A percentile compares a stretch with the other conserved stretches of the same genome.
Evolutionary conservation across 129 eudicot genomes (phyloP).

Genomic region (Pseudognaphalium luteoalbum): DNA sequence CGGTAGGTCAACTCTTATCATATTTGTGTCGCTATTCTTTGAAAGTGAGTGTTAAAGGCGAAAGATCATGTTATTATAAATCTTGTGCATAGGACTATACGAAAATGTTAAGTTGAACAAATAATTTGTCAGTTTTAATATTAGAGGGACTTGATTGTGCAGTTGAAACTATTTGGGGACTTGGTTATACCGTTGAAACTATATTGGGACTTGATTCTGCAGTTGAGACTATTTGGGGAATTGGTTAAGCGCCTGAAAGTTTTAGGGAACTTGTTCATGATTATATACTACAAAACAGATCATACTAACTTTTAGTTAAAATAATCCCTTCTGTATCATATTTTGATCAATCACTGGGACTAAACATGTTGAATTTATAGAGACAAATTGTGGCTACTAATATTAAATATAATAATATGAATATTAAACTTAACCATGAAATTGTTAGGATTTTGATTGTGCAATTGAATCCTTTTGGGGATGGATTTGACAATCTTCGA

Average conservation of each 20-base stretch:
- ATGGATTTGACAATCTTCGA: background rate
- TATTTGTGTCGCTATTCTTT: background rate
- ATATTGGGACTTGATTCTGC: background rate
- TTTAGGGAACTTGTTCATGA: background rate
- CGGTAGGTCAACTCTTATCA: slow-evolving; percentile 39
- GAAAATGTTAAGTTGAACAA: background rate
- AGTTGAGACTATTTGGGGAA: background rate
- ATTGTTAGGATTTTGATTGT: background rate
- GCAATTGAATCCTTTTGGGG: background rate
- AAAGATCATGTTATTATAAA: background rate
- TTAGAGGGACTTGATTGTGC: background rate
- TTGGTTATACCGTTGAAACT: background rate
- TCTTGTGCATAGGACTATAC: background rate
- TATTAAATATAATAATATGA: too few species aligned
- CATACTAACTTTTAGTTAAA: too few species aligned
- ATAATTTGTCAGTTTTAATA: too few species aligned
- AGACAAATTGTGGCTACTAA: too few species aligned
- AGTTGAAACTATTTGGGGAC: background rate
- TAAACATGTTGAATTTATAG: too few species aligned
- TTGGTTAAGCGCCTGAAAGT: background rate
- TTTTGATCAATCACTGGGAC: too few species aligned
- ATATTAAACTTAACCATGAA: too few species aligned
- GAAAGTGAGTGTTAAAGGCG: background rate
- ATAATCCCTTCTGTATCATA: too few species aligned
- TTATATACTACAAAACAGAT: too few species aligned